Base-by-base conservation (phyloP, 169 alveolate genomes). In the Eimeria mitis region DNA sequence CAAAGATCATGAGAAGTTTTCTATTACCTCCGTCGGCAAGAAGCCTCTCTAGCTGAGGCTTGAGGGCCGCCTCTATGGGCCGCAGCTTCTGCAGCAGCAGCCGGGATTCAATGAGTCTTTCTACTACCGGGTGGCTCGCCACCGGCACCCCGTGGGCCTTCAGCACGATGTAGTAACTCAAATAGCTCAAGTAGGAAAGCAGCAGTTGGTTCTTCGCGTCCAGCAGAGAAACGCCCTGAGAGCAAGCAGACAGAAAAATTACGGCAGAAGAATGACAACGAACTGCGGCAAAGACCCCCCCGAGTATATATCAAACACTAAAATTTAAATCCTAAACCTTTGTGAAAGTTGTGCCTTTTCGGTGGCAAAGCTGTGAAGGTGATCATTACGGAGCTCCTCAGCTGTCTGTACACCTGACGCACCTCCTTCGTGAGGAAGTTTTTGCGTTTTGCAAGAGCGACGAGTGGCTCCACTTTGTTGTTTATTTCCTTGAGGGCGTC, bases 41-140 rank as follows among this genome's bases (percentile, higher is more conserved):
- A 28, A 97, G 91, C 79, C 89, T 95, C 90, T 96, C 88, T 47
- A 97, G 92, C 56, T 97, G 98, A 40, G 90, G 96, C 81, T 94
- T 97, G 79, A 97, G 95, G 37, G 97, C 63, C 34, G 94, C 65
- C 59, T 97, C 98, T 19, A 97, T 96, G 40, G 98, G 98, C 63
- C 96, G 75, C 70, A 98, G 89, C 95, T 97, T 97, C 89, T 97
- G 98, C 63, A 97, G 94, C 95, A 97, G 87, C 34, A 96, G 40
- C 19, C 98, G 92, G 28, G 96, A 56, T 70, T 97, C 98, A 75
- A 97, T 89, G 25, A 97, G 95, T 68, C 98, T 37, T 49, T 96
- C 96, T 23, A 97, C 87, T 56, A 97, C 98, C 2, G 98, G 98
- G 79, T 97, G 98, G 73, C 94, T 91, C 54, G 84, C 96, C 28